Base-by-base conservation (phyloP, 2,329 filamentous ascomycete genomes). In the Bretziella fagacearum region DNA sequence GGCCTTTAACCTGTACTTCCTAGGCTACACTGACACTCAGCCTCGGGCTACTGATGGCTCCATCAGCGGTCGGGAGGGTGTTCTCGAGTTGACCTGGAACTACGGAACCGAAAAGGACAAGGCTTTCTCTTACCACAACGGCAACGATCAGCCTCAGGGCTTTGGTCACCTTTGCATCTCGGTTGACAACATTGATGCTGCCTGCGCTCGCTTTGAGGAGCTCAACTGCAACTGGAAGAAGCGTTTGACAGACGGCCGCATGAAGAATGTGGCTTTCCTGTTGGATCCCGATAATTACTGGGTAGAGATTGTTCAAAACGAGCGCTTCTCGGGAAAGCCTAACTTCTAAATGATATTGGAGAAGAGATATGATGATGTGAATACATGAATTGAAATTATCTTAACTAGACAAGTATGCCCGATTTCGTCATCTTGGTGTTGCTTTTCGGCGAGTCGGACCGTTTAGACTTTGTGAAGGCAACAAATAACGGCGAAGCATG, bases 231-330 rank as follows among this genome's bases (percentile, higher is more conserved):
- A 73, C 62, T 98, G 86, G 84, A 94, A 94, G 77, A 96, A 96
- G 77, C 73, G 84, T 54, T 70, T 96, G 52, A 93, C 84, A 2
- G 89, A 96, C 53, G 89, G 89, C 2, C 69, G 74, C 39, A 94
- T 95, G 87, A 89, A 84, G 71, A 84, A 91, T 54, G 79, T 96
- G 46, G 91, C 91, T 0, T 96, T 96, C 59, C 65, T 96, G 40
- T 68, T 94, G 41, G 89, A 89, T 55, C 86, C 87, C 0, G 86
- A 94, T 63, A 75, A 73, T 42, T 93, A 93, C 65, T 93, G 82
- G 84, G 72, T 85, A 46, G 77, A 81, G 63, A 59, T 80, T 56
- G 69, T 94, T 44, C 84, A 93, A 66, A 93, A 93, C 56, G 79
- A 84, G 63, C 69, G 66, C 46, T 67, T 82, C 50, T 71, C 63